phyloP scores from a whole-genome alignment of 2,329 filamentous ascomycete genomes.

The Xylariaceae sp. region DNA sequence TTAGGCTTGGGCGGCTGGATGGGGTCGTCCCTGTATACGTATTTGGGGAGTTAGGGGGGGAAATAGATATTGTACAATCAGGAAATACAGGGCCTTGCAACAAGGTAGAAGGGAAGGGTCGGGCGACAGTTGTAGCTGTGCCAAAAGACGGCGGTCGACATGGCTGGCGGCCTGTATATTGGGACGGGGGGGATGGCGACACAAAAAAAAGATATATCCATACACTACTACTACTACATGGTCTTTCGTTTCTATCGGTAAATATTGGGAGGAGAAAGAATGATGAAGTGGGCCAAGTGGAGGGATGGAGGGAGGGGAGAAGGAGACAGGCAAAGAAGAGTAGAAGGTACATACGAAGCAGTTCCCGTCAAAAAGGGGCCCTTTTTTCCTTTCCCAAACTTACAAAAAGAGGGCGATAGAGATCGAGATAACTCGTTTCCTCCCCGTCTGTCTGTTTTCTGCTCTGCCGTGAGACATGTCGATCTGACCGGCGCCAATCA shows the following conservation, averaged over 20 bases:
- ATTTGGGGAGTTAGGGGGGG: constrained; percentile 11
- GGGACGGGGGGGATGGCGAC: constrained; percentile 2
- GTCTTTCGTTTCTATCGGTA: background rate
- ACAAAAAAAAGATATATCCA: background rate
- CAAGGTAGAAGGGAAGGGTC: constrained; percentile 4
- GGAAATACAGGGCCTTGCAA: constrained; percentile 6
- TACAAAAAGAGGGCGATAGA: background rate
- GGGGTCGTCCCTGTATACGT: constrained; percentile 19
- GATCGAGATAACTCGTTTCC: background rate
- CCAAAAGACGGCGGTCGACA: background rate
- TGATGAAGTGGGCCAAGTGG: background rate
- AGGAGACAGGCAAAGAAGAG: background rate
- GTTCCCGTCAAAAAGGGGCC: background rate
- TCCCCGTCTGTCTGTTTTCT: background rate
- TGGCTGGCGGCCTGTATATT: constrained; percentile 2
- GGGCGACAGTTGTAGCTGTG: background rate
- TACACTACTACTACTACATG: background rate
- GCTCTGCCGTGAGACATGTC: background rate
- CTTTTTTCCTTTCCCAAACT: background rate
- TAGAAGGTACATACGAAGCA: background rate
- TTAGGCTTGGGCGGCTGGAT: constrained; percentile 1
- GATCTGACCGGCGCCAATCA: no score
- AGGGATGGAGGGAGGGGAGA: background rate
- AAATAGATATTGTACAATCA: constrained; percentile 12
- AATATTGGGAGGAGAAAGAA: background rate